phyloP scores from a whole-genome alignment of 2,329 filamentous ascomycete genomes.

The Alternaria arbusti region DNA sequence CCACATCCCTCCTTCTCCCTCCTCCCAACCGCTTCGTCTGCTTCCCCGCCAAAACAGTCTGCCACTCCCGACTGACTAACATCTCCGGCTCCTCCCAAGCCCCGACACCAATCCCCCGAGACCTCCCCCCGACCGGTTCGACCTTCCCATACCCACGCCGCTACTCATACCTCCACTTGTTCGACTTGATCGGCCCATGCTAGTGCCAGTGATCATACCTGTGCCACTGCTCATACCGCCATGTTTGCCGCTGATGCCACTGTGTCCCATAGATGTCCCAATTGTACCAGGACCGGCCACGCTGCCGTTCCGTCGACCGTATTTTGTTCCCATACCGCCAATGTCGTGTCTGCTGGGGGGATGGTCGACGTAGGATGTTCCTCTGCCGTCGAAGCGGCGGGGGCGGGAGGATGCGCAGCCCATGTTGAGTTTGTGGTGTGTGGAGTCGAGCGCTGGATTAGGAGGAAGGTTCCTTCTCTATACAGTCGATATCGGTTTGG shows the following conservation, averaged over 20 bases:
- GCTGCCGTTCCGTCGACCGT: not conserved
- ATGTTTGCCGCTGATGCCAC: not conserved
- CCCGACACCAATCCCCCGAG: not conserved
- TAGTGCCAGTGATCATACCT: not conserved
- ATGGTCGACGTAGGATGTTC: not conserved
- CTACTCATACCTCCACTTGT: not conserved
- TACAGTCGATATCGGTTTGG: not conserved
- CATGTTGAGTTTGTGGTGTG: not conserved
- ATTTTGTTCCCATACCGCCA: not conserved
- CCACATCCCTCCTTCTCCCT: not conserved
- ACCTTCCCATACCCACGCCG: not conserved
- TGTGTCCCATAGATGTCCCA: not conserved
- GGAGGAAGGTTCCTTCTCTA: no score
- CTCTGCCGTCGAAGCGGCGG: slow-evolving; percentile 8
- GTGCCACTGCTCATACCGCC: not conserved
- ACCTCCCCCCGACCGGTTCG: not conserved
- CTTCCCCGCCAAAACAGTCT: not conserved
- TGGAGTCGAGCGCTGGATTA: no score
- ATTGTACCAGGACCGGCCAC: not conserved
- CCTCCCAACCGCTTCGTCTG: not conserved
- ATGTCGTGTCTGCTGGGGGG: not conserved
- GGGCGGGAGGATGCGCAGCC: slow-evolving; percentile 24
- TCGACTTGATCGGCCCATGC: not conserved
- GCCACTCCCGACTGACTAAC: not conserved
- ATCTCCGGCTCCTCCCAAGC: slow-evolving; percentile 7